phyloP scores from a whole-genome alignment of 768 basidiomycete species.

The Holtermannia corniformis region DNA sequence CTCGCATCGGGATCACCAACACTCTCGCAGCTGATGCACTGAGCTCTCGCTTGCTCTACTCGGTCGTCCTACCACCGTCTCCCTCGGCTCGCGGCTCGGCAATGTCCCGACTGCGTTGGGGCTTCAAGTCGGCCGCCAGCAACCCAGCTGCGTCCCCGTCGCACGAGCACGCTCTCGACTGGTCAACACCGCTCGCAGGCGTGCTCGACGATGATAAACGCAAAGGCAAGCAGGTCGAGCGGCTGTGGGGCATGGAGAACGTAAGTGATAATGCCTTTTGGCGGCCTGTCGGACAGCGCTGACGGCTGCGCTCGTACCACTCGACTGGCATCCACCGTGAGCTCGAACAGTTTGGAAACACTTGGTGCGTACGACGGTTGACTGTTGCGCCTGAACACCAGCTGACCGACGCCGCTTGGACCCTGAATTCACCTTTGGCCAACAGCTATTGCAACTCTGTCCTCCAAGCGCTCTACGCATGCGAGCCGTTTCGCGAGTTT shows the following conservation, averaged over 20 bases:
- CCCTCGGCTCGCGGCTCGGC: no score
- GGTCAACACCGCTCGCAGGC: neutral
- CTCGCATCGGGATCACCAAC: no score
- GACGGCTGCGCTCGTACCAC: neutral
- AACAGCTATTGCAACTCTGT: constrained; percentile 99
- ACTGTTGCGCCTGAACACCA: constrained; percentile 25
- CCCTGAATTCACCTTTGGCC: neutral
- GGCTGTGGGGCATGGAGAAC: constrained; percentile 84
- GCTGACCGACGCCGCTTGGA: constrained; percentile 18
- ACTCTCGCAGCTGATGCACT: no score
- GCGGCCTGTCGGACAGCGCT: no score
- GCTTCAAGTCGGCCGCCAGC: constrained; percentile 1
- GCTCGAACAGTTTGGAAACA: constrained; percentile 74
- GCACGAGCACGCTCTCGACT: neutral
- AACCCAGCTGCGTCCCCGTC: neutral
- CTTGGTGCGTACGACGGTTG: no score
- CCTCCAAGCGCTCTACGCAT: constrained; percentile 92
- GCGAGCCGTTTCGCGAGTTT: constrained; percentile 82
- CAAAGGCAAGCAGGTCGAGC: constrained; percentile 29
- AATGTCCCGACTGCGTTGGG: constrained; percentile 4
- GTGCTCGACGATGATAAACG: neutral
- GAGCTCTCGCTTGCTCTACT: no score
- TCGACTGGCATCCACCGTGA: no score
- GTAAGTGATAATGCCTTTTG: constrained; percentile 49
- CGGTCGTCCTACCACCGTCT: no score